Evolutionary conservation across 2,329 filamentous ascomycete genomes (phyloP).

Genomic region (Raffaelea albimanens): DNA sequence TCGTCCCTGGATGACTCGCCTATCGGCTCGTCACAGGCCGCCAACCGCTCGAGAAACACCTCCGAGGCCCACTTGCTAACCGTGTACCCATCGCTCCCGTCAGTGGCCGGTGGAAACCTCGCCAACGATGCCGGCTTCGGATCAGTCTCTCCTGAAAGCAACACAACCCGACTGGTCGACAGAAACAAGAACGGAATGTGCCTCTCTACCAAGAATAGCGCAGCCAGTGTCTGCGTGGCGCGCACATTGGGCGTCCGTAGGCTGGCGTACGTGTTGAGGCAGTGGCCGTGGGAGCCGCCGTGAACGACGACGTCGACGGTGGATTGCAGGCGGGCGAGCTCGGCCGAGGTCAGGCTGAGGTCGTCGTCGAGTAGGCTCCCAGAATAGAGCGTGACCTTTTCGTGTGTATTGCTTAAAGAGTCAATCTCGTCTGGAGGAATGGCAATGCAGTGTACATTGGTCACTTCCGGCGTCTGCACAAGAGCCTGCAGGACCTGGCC

Average conservation of each 20-base stretch:
- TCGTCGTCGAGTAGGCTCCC: too few species aligned
- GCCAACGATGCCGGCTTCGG: neutral
- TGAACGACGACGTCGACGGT: slow-evolving; percentile 31
- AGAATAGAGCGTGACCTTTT: too few species aligned
- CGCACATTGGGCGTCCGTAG: slow-evolving; percentile 26
- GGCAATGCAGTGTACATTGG: too few species aligned
- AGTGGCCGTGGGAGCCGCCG: slow-evolving; percentile 32
- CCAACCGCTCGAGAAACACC: slow-evolving; percentile 11
- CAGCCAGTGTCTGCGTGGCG: slow-evolving; percentile 17
- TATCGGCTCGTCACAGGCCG: too few species aligned
- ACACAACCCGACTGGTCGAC: slow-evolving; percentile 14
- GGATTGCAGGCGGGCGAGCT: slow-evolving; percentile 5
- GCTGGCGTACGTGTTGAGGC: slow-evolving; percentile 25
- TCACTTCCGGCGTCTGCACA: too few species aligned
- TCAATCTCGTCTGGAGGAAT: too few species aligned
- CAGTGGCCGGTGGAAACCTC: too few species aligned
- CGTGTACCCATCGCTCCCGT: slow-evolving; percentile 19
- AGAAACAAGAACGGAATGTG: slow-evolving; percentile 16
- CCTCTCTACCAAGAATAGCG: too few species aligned
- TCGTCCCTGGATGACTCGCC: too few species aligned
- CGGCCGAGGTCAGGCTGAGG: slow-evolving; percentile 10
- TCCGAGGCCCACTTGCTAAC: slow-evolving; percentile 25
- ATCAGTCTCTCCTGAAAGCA: too few species aligned
- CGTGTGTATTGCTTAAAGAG: too few species aligned
- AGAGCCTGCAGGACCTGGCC: too few species aligned